Evolutionary conservation across 2,329 filamentous ascomycete genomes (phyloP), one percentile per base, ranked within the genome.

Genomic region (Fusarium sp.): DNA sequence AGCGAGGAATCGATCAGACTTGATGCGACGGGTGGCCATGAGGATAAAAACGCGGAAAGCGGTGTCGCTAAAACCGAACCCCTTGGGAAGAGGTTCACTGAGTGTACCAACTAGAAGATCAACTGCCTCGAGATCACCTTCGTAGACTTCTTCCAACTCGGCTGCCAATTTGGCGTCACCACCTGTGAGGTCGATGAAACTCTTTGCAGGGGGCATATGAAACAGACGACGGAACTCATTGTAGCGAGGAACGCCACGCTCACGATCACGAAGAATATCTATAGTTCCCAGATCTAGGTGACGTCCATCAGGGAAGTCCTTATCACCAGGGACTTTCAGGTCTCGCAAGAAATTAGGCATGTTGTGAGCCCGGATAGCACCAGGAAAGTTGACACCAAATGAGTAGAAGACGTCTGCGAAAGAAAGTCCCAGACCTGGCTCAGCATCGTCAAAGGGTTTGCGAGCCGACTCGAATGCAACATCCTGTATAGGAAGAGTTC

Each of bases 391-490:
- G 2, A 67, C 64, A 0, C 64, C 64, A 3, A 67, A 67, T 1
- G 64, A 68, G n/a, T 68, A 68, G 3, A 68, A 64, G 2, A 64
- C 46, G 16, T 67, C 64, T 0, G 64, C 64, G 6, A 67, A 67
- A 0, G 47, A 49, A 0, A 68, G 64, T 2, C 57, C 58, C 0
- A 67, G 1, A 0, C 57, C 50, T 0, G 41, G 18, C 1, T 59
- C 18, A 1, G 52, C 16, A 2, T 50, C 12, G 1, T 46, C 34
- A 0, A 67, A 34, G 0, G 63, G 64, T 3, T 67, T 67, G 0
- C 58, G 64, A 6, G 64, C 64, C 1, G 64, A 67, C 1, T 38
- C 57, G 3, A 67, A 67, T 0, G 64, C 42, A 9, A 67, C 64
- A 0, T 67, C 63, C 2, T 58, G 36, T 8, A 67, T 67, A 1